Conservation (phyloP, 1,284 basidiomycete genomes). For the Coniferiporia sulphurascens region DNA sequence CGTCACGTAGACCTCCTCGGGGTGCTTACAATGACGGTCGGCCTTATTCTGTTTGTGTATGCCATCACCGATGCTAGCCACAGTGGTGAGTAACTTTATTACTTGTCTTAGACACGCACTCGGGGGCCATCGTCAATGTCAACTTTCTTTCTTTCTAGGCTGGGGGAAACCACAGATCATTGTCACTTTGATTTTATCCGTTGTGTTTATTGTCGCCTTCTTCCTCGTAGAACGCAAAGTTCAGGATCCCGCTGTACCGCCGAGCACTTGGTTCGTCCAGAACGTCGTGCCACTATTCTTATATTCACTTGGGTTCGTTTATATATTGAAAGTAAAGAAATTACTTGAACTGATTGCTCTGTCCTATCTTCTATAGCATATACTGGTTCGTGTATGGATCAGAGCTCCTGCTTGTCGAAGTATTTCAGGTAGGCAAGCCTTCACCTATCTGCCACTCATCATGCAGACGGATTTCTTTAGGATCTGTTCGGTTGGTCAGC, state of each 20-base stretch:
- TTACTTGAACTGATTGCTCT: neutral
- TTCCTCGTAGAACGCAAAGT: slow-evolving; percentile 20
- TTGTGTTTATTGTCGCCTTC: slow-evolving; percentile 18
- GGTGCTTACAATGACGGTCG: slow-evolving; percentile 8
- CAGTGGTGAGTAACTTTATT: neutral
- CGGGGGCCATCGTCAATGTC: neutral
- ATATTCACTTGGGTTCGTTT: slow-evolving; percentile 14
- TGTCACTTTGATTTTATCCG: slow-evolving; percentile 22
- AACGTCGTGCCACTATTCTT: slow-evolving; percentile 17
- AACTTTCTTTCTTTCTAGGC: slow-evolving; percentile 19
- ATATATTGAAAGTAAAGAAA: neutral
- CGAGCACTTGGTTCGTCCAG: slow-evolving; percentile 7
- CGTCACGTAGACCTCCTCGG: neutral
- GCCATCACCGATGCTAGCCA: slow-evolving; percentile 14
- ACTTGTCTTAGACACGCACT: neutral
- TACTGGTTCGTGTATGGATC: slow-evolving; percentile 11
- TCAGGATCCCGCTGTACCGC: slow-evolving; percentile 18
- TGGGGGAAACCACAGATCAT: slow-evolving; percentile 22
- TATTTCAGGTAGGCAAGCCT: slow-evolving; percentile 13
- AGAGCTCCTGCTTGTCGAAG: slow-evolving; percentile 17
- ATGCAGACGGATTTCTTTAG: neutral
- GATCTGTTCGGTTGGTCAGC: slow-evolving; percentile 14
- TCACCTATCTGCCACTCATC: no score
- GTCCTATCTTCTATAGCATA: slow-evolving; percentile 8
- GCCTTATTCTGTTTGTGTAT: slow-evolving; percentile 19